A percentile compares a stretch with the other conserved stretches of the same genome.
phyloP scores from a whole-genome alignment of 2,329 filamentous ascomycete species.

The Nothomitra cinnamomea region DNA sequence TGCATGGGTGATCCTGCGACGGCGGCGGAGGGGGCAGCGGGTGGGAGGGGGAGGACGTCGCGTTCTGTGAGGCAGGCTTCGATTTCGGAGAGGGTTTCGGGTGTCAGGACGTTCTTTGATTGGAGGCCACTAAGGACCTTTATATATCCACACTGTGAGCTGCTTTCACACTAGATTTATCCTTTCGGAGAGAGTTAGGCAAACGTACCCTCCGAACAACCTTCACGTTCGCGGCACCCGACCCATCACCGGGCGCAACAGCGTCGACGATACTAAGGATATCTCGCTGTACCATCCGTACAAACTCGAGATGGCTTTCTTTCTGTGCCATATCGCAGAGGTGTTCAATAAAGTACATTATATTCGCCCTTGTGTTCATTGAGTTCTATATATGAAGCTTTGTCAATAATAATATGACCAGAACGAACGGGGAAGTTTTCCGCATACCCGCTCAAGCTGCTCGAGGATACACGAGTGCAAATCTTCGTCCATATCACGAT shows the following conservation, averaged over 20 bases:
- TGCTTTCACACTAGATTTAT: no score
- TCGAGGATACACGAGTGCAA: slow-evolving; percentile 94
- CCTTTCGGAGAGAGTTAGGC: background rate
- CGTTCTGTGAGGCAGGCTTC: slow-evolving; percentile 70
- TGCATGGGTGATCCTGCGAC: slow-evolving; percentile 19
- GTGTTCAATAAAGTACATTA: slow-evolving; percentile 97
- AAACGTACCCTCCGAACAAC: slow-evolving; percentile 63
- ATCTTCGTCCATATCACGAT: slow-evolving; percentile 91
- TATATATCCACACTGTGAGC: no score
- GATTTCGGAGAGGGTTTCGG: slow-evolving; percentile 60
- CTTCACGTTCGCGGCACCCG: slow-evolving; percentile 83
- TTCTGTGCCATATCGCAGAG: slow-evolving; percentile 74
- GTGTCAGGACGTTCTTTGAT: slow-evolving; percentile 53
- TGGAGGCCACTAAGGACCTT: slow-evolving; percentile 56
- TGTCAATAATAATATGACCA: no score
- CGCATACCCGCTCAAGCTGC: slow-evolving; percentile 67
- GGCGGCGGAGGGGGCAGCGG: slow-evolving; percentile 12
- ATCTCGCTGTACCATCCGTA: slow-evolving; percentile 88
- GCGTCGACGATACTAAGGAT: slow-evolving; percentile 83
- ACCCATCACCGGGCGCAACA: slow-evolving; percentile 72
- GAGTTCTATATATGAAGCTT: slow-evolving; percentile 49
- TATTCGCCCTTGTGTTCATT: slow-evolving; percentile 95
- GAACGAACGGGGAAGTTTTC: no score
- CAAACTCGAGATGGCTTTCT: slow-evolving; percentile 62
- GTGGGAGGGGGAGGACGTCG: slow-evolving; percentile 42